Base-by-base conservation (phyloP, 495 filamentous ascomycete species). In the Astrothelium macrocarpum region DNA sequence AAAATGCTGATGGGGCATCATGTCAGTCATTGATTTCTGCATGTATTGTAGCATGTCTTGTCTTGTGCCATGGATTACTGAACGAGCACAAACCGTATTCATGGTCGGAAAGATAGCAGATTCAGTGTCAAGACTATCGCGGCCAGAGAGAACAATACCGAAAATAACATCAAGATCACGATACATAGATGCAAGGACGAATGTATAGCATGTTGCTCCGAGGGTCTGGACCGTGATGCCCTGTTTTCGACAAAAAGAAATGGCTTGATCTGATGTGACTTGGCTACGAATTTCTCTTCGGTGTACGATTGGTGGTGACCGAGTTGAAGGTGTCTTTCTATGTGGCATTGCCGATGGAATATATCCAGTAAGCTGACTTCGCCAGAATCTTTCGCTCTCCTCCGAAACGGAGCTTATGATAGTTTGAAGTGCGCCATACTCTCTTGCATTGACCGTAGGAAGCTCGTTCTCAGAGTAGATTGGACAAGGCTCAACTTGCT, bases 91-190 rank as follows among this genome's bases (percentile, higher is more conserved):
- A 0, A 91, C 82, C 0, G 89, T 91, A 66, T 89, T 91, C 87
- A 91, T 91, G 3, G 85, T 84, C 9, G 89, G 89, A 67, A 91
- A 91, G 67, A 88, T 75, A n/a, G 88, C 70, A 20, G 79, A 71
- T 31, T 82, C 77, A 5, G 83, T 78, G 20, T 78, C 74, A 26
- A 85, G 82, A 2, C 77, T 78, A 62, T 87, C 84, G 31, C 89
- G 77, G 18, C 89, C 88, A 2, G 88, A 87, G 14, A 91, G 76
- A 12, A 91, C 85, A 0, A 85, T 81, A 14, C 89, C 89, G 65
- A 89, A 91, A 0, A 80, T 78, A 16, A 90, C 81, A 61, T 91
- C 89, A 1, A 89, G 76, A 0, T 77, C 79, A 2, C 75, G 72
- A 0, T 78, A 74, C 34, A 78, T 76, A 1, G 78, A 75, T 7